These are phyloP conservation scores for Euphrasia confusa DNA, from an alignment of 257 asterid genomes.

Conservation along the genomic window DNA sequence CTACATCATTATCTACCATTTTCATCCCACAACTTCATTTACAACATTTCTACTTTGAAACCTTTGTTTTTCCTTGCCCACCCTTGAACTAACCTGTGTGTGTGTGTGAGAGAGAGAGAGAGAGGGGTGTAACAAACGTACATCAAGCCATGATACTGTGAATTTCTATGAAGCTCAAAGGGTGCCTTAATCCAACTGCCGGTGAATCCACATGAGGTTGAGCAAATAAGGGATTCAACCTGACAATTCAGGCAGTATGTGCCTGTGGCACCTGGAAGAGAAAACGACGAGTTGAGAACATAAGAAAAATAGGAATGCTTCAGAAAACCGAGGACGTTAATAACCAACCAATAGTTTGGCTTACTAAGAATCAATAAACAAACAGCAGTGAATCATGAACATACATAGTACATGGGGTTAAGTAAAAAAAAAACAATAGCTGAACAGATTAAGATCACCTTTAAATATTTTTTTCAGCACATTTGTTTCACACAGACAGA, in stretches of 20 bases:
- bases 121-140: slow-evolving; percentile 29
- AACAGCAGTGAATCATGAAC: neutral
- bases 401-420: neutral
- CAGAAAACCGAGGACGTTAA: neutral
- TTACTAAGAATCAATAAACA: neutral
- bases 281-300: slow-evolving; percentile 22
- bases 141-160: slow-evolving; percentile 56
- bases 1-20: slow-evolving; percentile 17
- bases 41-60: slow-evolving; percentile 12
- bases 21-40: slow-evolving; percentile 1
- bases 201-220: slow-evolving; percentile 40
- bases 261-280: slow-evolving; percentile 32
- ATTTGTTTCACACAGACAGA: neutral
- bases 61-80: slow-evolving; percentile 10
- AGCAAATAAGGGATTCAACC: slow-evolving; percentile 52
- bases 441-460: neutral
- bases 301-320: slow-evolving; percentile 5
- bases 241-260: slow-evolving; percentile 43
- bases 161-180: slow-evolving; percentile 39
- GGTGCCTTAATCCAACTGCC: slow-evolving; percentile 41
- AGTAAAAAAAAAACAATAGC: neutral
- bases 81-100: slow-evolving; percentile 4
- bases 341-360: neutral
- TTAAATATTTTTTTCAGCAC: neutral
- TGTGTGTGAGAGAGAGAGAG: too few species aligned